A percentile compares a stretch with the other conserved stretches of the same genome.
These are phyloP conservation scores for Hymenoscyphus infarciens DNA, from an alignment of 2,329 filamentous ascomycete species.

Conservation along the genomic window DNA sequence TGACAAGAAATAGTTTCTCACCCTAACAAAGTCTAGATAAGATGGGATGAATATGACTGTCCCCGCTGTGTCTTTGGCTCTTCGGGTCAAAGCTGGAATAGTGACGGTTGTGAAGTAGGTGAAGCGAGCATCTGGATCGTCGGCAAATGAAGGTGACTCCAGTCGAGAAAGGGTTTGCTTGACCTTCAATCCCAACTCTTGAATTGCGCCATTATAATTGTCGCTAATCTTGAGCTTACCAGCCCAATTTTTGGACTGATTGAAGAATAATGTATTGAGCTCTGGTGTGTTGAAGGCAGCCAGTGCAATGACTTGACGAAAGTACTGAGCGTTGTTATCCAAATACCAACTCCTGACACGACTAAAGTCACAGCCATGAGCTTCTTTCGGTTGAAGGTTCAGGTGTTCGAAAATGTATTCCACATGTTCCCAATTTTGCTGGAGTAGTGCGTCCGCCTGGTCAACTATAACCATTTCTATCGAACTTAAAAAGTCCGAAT, in stretches of 20 bases:
- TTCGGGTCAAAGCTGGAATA: constrained; percentile 69
- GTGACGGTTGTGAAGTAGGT: constrained; percentile 84
- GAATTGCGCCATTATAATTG: constrained; percentile 65
- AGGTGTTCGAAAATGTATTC: constrained; percentile 89
- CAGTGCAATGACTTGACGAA: constrained; percentile 82
- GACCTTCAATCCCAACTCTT: constrained; percentile 66
- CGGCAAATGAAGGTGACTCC: constrained; percentile 63
- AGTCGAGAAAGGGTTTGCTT: constrained; percentile 91
- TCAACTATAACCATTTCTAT: constrained; percentile 89
- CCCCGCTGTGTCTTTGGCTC: constrained; percentile 62
- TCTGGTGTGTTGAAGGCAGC: constrained; percentile 85
- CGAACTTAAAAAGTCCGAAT: constrained; percentile 89
- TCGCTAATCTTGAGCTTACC: constrained; percentile 74
- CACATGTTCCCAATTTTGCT: constrained; percentile 98
- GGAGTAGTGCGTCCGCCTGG: constrained; percentile 86
- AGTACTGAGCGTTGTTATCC: constrained; percentile 74
- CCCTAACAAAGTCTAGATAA: constrained; percentile 90
- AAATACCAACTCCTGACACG: constrained; percentile 89
- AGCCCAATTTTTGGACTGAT: constrained; percentile 73
- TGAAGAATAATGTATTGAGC: constrained; percentile 73
- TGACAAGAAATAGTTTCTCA: constrained; percentile 88
- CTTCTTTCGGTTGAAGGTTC: constrained; percentile 83
- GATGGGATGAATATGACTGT: constrained; percentile 87
- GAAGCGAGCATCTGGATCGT: constrained; percentile 85
- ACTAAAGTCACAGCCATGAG: constrained; percentile 90